These are phyloP conservation scores for Dactylella cylindrospora DNA, from an alignment of 2,329 filamentous ascomycete genomes.

Conservation along the genomic window DNA sequence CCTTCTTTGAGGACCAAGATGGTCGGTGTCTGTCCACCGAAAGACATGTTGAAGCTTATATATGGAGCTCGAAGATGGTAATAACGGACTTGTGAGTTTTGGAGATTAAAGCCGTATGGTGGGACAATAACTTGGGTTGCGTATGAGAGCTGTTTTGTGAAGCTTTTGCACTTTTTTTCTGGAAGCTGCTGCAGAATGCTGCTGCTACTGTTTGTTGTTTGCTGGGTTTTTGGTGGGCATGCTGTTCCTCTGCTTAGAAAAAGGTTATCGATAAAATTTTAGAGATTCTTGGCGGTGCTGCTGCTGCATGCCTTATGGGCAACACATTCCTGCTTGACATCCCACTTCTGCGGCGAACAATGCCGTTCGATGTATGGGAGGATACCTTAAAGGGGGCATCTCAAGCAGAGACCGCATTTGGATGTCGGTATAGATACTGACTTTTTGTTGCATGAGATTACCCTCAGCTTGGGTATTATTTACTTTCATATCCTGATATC, in stretches of 20 bases:
- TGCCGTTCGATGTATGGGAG: too few relatives aligned
- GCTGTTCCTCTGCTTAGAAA: constrained; percentile 32
- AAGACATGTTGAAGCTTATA: constrained; percentile 68
- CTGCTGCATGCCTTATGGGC: constrained; percentile 26
- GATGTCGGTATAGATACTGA: too few relatives aligned
- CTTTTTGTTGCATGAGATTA: too few relatives aligned
- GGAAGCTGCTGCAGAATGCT: constrained; percentile 17
- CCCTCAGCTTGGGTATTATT: too few relatives aligned
- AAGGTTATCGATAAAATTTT: constrained; percentile 44
- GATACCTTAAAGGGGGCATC: too few relatives aligned
- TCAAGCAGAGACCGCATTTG: too few relatives aligned
- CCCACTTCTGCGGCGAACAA: constrained; percentile 17
- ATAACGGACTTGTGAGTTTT: neutral
- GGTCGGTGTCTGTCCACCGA: constrained; percentile 94
- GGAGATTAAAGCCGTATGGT: neutral
- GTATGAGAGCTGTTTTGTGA: constrained; percentile 7
- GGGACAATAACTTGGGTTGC: neutral
- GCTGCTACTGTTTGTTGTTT: too few relatives aligned
- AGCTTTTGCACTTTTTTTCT: constrained; percentile 43
- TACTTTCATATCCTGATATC: too few relatives aligned
- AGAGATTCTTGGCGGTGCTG: too few relatives aligned
- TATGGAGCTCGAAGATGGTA: neutral
- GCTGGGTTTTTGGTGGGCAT: constrained; percentile 14
- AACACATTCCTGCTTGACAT: constrained; percentile 31
- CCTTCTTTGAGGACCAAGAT: constrained; percentile 98